Evolutionary conservation across 1,284 basidiomycete species (phyloP), one percentile per base, ranked within the genome.

Genomic region (Abortiporus biennis): DNA sequence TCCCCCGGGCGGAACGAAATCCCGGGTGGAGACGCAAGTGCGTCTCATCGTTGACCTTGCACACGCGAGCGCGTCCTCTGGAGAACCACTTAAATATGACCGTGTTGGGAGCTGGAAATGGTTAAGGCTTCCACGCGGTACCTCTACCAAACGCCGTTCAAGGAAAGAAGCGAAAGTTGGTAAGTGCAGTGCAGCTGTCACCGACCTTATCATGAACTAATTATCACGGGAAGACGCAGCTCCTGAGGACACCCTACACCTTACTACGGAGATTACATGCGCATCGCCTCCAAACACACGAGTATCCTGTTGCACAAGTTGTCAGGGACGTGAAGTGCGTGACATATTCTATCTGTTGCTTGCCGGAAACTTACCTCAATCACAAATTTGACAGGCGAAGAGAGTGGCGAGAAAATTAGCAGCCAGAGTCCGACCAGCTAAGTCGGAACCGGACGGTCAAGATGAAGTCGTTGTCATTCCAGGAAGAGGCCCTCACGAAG

Each of bases 21-120:
- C 89, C 38, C 79, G 92, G 19, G 92, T 96, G 17, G 93, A 96
- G 63, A 96, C 92, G 1, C 92, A 93, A 67, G 81, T 93, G 40
- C 79, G 90, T 55, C 76, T 92, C 29, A 79, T 80, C 8, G 69
- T 92, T 38, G 83, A 88, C 55, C 69, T 92, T 38, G 82, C 85
- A 12, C 76, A 80, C 50, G 68, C 77, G 13, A 79, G 71, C 53
- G 72, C 80, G 4, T 76, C 80, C 3, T 69, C 74, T 1, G 63
- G 56, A 8, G 78, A 85, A 46, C 71, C 76, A 5, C 61, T 63
- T 51, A 78, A 76, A 50, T 86, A 87, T 51, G 78, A 85, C 54
- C 72, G 78, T 35, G 76, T 92, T 20, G 87, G 85, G 16, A 83
- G 80, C 5, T 93, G 87, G 85, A 86, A 85, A 56, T 90, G 85